These are phyloP conservation scores for Corymbia citriodora DNA, from an alignment of 441 rosid genomes.

Conservation along the genomic window DNA sequence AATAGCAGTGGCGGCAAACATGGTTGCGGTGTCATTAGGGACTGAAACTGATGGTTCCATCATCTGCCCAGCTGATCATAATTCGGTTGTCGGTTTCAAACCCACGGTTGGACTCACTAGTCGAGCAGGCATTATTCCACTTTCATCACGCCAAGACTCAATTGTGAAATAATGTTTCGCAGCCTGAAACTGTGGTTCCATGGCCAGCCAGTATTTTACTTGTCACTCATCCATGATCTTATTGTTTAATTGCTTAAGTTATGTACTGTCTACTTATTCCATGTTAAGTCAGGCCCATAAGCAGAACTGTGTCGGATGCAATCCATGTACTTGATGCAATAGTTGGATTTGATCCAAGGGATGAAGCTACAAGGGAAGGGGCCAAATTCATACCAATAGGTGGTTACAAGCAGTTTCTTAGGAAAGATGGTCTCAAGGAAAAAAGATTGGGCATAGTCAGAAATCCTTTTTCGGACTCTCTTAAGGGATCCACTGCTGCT, in stretches of 20 bases:
- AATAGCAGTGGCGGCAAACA: constrained; percentile 32
- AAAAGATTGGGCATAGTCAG: constrained; percentile 33
- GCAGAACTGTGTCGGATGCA: constrained; percentile 34
- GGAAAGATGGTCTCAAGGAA: constrained; percentile 18
- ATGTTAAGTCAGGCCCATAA: constrained; percentile 17
- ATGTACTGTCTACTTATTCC: background rate
- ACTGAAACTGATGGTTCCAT: constrained; percentile 29
- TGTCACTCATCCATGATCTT: background rate
- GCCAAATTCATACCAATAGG: constrained; percentile 20
- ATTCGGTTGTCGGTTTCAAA: constrained; percentile 31
- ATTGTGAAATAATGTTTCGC: constrained; percentile 13
- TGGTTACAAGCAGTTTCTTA: constrained; percentile 31
- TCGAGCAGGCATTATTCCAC: constrained; percentile 29
- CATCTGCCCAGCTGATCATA: constrained; percentile 23
- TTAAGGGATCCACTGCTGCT: constrained; percentile 3
- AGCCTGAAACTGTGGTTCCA: background rate
- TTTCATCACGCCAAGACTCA: constrained; percentile 19
- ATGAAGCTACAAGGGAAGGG: constrained; percentile 26
- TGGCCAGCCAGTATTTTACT: background rate
- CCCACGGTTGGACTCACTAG: constrained; percentile 34
- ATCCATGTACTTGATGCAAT: constrained; percentile 25
- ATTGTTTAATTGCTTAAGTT: background rate
- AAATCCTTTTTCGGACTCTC: constrained; percentile 6
- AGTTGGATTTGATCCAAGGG: constrained; percentile 28
- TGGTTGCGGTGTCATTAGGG: constrained; percentile 31